Evolutionary conservation across 2,329 filamentous ascomycete species (phyloP).

Genomic region (Aspergillus sp.): DNA sequence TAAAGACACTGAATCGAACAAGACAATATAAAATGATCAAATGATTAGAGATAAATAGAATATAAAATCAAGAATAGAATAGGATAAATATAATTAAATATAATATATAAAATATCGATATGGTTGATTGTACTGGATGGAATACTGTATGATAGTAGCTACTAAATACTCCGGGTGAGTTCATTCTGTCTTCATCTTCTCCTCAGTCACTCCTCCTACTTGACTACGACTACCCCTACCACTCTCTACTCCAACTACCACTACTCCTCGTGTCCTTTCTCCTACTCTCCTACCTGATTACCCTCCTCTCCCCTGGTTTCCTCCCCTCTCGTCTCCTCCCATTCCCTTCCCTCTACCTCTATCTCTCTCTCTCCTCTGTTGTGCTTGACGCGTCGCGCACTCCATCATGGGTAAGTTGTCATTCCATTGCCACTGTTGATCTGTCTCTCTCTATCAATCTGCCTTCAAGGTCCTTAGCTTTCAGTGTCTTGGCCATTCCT

Average conservation of each 20-base stretch:
- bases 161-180: not conserved
- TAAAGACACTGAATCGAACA: not conserved
- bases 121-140: no score
- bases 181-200: not conserved
- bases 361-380: not conserved
- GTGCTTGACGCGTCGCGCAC: not conserved
- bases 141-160: no score
- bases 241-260: not conserved
- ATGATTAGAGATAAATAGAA: conserved; percentile 1
- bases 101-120: not conserved
- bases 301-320: not conserved
- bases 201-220: no score
- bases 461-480: not conserved
- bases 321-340: not conserved
- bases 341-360: not conserved
- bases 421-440: no score
- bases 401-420: not conserved
- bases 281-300: not conserved
- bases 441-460: not conserved
- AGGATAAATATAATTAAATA: not conserved
- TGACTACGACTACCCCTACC: no score
- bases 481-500: not conserved
- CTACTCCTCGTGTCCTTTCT: no score
- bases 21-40: conserved; percentile 1
- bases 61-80: not conserved